phyloP scores from a whole-genome alignment of 225 moss, liverwort and hornwort genomes.

The Rhytidiadelphus loreus region DNA sequence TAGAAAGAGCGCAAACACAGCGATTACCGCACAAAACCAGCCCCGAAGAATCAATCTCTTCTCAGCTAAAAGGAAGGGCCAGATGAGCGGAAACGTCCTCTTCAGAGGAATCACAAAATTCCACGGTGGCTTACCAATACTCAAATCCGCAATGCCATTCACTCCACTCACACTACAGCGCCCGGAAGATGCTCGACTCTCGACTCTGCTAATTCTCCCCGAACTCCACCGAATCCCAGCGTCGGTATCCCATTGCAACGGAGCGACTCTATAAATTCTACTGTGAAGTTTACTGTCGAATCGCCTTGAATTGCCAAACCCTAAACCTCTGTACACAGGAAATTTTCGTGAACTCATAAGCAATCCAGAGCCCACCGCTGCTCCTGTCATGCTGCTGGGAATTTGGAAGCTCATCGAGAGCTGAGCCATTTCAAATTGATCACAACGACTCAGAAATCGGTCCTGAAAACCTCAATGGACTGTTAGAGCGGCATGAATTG shows the following conservation, averaged over 20 bases:
- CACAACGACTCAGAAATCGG: not conserved
- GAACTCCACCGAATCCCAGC: not conserved
- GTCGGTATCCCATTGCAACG: not conserved
- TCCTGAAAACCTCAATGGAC: not conserved
- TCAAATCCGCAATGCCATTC: not conserved
- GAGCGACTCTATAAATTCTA: not conserved
- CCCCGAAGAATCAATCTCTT: slow-evolving; percentile 41
- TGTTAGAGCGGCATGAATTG: not conserved
- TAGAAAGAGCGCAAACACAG: slow-evolving; percentile 61
- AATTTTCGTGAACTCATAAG: not conserved
- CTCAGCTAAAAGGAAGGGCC: slow-evolving; percentile 59
- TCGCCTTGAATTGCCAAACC: not conserved
- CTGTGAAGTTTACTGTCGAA: not conserved
- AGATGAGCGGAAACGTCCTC: slow-evolving; percentile 27
- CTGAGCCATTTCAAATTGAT: not conserved
- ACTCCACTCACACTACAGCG: not conserved
- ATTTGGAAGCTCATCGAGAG: not conserved
- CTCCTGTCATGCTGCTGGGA: not conserved
- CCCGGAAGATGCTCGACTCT: not conserved
- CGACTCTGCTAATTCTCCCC: not conserved
- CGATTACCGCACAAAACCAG: slow-evolving; percentile 64
- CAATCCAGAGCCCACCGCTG: not conserved
- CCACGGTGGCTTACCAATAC: not conserved
- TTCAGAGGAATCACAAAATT: slow-evolving; percentile 3
- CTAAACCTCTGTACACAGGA: not conserved